phyloP scores from a whole-genome alignment of 1,139 yeast species.

The Debaryomyces udenii region DNA sequence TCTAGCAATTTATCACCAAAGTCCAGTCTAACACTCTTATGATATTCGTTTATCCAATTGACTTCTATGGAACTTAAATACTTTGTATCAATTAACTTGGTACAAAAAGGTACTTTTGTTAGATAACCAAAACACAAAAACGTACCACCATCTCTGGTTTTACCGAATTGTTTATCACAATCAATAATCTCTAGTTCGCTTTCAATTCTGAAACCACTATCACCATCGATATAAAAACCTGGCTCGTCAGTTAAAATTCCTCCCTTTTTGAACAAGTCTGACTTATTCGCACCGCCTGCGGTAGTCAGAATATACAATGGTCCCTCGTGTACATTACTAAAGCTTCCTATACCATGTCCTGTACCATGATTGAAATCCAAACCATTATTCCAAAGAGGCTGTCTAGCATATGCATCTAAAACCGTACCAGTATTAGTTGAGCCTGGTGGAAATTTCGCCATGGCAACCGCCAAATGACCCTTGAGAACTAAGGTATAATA shows the following conservation, averaged over 20 bases:
- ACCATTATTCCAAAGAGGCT: slow-evolving; percentile 57
- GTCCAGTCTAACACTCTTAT: slow-evolving; percentile 39
- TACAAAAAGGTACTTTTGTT: slow-evolving; percentile 58
- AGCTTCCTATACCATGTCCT: slow-evolving; percentile 63
- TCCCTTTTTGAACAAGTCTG: slow-evolving; percentile 44
- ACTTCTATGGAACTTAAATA: slow-evolving; percentile 44
- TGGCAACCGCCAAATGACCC: slow-evolving; percentile 58
- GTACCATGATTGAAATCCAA: slow-evolving; percentile 60
- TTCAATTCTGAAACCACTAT: slow-evolving; percentile 56
- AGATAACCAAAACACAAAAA: slow-evolving; percentile 51
- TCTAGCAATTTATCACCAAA: slow-evolving; percentile 37
- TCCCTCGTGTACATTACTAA: slow-evolving; percentile 59
- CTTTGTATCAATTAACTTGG: slow-evolving; percentile 44
- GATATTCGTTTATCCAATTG: slow-evolving; percentile 55
- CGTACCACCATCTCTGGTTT: slow-evolving; percentile 36
- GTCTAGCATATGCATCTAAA: slow-evolving; percentile 54
- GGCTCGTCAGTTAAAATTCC: slow-evolving; percentile 60
- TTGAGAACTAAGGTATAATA: slow-evolving; percentile 55
- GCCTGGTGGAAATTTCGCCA: slow-evolving; percentile 51
- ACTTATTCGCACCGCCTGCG: slow-evolving; percentile 35
- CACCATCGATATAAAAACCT: slow-evolving; percentile 55
- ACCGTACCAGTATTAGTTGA: slow-evolving; percentile 43
- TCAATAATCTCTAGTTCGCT: slow-evolving; percentile 52
- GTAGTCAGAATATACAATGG: slow-evolving; percentile 53
- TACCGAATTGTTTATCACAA: slow-evolving; percentile 34